These are phyloP conservation scores for Astragalus membranaceus DNA, from an alignment of 306 rosid genomes.

Conservation along the genomic window DNA sequence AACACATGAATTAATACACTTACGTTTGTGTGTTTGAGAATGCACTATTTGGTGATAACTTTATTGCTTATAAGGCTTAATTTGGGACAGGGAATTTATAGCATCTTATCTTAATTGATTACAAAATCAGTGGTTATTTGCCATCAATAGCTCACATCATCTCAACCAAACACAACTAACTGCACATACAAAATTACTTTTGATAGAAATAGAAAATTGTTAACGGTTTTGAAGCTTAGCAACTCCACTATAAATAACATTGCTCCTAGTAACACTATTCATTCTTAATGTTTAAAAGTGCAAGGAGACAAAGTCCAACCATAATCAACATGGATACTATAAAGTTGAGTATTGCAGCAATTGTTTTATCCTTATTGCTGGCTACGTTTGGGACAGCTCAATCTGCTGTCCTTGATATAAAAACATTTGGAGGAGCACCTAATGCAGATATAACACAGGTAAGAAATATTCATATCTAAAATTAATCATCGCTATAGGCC, in stretches of 20 bases:
- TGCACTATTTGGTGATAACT: background rate
- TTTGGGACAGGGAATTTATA: background rate
- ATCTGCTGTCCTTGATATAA: background rate
- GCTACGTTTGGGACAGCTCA: background rate
- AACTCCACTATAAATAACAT: background rate
- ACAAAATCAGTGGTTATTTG: background rate
- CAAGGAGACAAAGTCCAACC: background rate
- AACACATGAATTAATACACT: too few relatives aligned
- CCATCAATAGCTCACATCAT: background rate
- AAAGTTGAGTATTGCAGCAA: background rate
- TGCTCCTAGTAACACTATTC: background rate
- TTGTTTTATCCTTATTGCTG: background rate
- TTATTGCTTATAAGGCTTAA: background rate
- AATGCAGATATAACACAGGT: constrained; percentile 19
- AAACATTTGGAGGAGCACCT: constrained; percentile 9
- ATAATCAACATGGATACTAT: background rate
- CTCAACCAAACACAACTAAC: background rate
- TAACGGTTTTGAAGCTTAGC: too few relatives aligned
- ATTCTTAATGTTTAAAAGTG: background rate
- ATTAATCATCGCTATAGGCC: too few relatives aligned
- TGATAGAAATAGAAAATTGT: background rate
- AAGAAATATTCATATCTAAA: too few relatives aligned
- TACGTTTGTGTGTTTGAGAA: background rate
- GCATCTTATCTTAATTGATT: background rate
- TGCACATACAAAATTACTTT: background rate